Evolutionary conservation across 768 basidiomycete species (phyloP), one percentile per base, ranked within the genome.

Genomic region (Plicaturopsis crispa): DNA sequence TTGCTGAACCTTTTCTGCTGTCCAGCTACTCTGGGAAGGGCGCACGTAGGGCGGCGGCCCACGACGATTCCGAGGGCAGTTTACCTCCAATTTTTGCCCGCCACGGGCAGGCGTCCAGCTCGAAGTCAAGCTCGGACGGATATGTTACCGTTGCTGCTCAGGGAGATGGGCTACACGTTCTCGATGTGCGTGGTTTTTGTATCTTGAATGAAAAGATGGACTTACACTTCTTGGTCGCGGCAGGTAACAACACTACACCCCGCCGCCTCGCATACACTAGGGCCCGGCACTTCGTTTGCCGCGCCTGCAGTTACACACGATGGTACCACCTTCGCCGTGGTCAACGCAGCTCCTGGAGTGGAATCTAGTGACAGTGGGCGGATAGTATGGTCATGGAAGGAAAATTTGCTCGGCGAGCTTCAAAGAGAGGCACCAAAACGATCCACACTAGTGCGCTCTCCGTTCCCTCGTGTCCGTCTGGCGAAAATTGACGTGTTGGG

Each of bases 81-180:
- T 67, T 57, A 42, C 63, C 63, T 19, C 56, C 57, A 2, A 40
- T 69, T 17, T 67, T 57, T 43, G 63, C 64, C 19, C 57, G 57
- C 3, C 56, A 67, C 22, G 52, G 51, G 38, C 57, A 52, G 28
- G 49, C 59, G 11, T 54, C 56, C 33, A 48, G 52, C n/a, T 42
- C 6, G 44, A 51, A 35, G 30, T 40, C 32, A 34, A 63, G 54
- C 41, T 54, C 57, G 31, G 76, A 81, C 26, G 73, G 76, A 19
- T 71, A 70, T 64, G 78, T 72, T 30, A 82, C 82, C 1, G 67
- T 84, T 39, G 71, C 82, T 11, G 79, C 69, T 10, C 83, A 86
- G 43, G 72, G 70, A 45, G 84, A 89, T 40, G 86, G 86, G 21
- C 62, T 88, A 26, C 84, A 88, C 58, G 54, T 89, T 32, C 56